phyloP scores from a whole-genome alignment of 441 rosid species.

The Pelargonium australe region DNA sequence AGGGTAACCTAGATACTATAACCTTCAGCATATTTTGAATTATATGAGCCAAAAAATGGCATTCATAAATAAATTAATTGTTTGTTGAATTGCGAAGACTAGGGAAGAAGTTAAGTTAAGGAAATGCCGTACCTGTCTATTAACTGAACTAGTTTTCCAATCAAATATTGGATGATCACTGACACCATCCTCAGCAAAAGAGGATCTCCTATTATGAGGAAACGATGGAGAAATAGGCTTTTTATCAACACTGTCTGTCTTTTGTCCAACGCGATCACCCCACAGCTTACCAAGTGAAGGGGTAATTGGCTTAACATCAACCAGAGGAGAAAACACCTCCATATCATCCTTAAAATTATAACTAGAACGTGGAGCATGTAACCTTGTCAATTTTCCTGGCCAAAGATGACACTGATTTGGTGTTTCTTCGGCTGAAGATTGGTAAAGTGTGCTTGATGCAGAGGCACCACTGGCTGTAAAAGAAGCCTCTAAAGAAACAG shows the following conservation, averaged over 20 bases:
- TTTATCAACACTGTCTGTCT: conserved; percentile 57
- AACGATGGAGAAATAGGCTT: conserved; percentile 56
- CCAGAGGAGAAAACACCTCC: conserved; percentile 89
- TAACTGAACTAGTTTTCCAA: conserved; percentile 67
- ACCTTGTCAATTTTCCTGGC: conserved; percentile 57
- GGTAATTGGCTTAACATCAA: conserved; percentile 68
- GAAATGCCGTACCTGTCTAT: conserved; percentile 49
- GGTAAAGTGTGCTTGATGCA: conserved; percentile 28
- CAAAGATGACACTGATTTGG: conserved; percentile 55
- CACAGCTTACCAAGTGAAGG: conserved; percentile 76
- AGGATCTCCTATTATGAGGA: conserved; percentile 63
- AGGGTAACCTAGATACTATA: too few species aligned
- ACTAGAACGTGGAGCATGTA: conserved; percentile 62
- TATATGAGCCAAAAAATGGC: too few species aligned
- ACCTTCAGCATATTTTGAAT: too few species aligned
- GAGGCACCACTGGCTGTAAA: conserved; percentile 32
- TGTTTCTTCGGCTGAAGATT: conserved; percentile 57
- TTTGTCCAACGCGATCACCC: conserved; percentile 49
- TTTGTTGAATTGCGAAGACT: too few species aligned
- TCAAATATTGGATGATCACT: conserved; percentile 60
- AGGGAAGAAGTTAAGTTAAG: background rate
- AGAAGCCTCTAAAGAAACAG: conserved; percentile 32
- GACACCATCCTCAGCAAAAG: conserved; percentile 54
- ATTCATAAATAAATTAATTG: too few species aligned
- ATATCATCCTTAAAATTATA: conserved; percentile 80